phyloP scores from a whole-genome alignment of 805 yeast genomes.

The Candida sithepensis region DNA sequence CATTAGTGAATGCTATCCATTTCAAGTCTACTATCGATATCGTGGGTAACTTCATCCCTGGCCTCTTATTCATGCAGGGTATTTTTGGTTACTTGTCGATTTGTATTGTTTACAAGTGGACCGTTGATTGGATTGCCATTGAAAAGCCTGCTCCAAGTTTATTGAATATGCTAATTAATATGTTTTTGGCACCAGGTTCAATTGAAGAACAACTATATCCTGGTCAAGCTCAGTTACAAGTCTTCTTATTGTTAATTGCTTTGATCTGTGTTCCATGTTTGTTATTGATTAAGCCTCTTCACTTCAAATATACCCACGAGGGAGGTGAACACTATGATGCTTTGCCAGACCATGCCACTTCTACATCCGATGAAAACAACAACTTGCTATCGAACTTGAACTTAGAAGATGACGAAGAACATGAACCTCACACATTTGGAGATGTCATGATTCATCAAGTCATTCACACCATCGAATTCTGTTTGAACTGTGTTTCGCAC shows the following conservation, averaged over 20 bases:
- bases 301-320: constrained; percentile 42
- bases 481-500: constrained; percentile 96
- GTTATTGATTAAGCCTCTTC: constrained; percentile 75
- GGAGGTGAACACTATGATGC: constrained; percentile 48
- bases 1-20: constrained; percentile 72
- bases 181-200: constrained; percentile 92
- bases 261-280: constrained; percentile 91
- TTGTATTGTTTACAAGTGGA: constrained; percentile 90
- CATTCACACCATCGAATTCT: constrained; percentile 95
- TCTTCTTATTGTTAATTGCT: constrained; percentile 69
- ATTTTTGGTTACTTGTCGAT: constrained; percentile 90
- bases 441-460: constrained; percentile 96
- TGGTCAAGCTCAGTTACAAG: constrained; percentile 78
- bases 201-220: constrained; percentile 76
- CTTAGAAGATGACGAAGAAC: constrained; percentile 49
- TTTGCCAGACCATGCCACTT: constrained; percentile 32
- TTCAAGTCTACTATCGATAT: constrained; percentile 75
- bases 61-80: constrained; percentile 91
- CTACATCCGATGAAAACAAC: constrained; percentile 24
- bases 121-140: constrained; percentile 81
- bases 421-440: constrained; percentile 70
- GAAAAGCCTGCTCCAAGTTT: constrained; percentile 86
- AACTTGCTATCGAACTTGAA: constrained; percentile 31
- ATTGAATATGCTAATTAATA: constrained; percentile 89
- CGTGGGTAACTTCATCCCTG: constrained; percentile 91